phyloP scores from a whole-genome alignment of 2,329 filamentous ascomycete species.

The Colletotrichum lini region DNA sequence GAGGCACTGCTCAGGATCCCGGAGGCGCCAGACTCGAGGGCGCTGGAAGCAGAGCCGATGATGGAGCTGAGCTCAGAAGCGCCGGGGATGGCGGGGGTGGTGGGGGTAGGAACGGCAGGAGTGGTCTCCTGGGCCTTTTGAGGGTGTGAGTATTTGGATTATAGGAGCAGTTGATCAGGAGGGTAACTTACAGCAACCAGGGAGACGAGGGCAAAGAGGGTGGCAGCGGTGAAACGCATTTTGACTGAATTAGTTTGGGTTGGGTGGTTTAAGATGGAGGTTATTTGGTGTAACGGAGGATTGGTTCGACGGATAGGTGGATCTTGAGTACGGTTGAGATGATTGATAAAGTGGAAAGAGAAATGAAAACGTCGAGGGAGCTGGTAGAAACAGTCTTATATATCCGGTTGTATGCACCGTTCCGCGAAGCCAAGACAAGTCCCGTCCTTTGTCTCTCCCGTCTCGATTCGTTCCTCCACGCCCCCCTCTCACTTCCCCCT shows the following conservation, averaged over 20 bases:
- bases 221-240: conserved; percentile 61
- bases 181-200: conserved; percentile 47
- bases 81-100: conserved; percentile 40
- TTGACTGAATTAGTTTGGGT: conserved; percentile 43
- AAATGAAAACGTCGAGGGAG: neutral
- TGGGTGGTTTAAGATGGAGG: conserved; percentile 4
- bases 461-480: neutral
- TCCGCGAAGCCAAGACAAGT: conserved; percentile 2
- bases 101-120: conserved; percentile 38
- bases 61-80: conserved; percentile 33
- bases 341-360: conserved; percentile 18
- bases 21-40: conserved; percentile 16
- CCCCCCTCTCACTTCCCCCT: neutral
- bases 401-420: conserved; percentile 25
- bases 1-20: conserved; percentile 44
- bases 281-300: conserved; percentile 9
- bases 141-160: neutral
- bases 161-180: too few relatives aligned
- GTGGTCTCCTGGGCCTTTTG: conserved; percentile 43
- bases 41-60: conserved; percentile 13
- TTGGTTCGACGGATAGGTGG: neutral
- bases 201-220: conserved; percentile 55
- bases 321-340: conserved; percentile 4
- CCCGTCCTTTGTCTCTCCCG: conserved; percentile 7
- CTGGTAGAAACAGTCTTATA: conserved; percentile 37